These are phyloP conservation scores for Phytophthora pinifolia DNA, from an alignment of 352 stramenopile species.

Conservation along the genomic window DNA sequence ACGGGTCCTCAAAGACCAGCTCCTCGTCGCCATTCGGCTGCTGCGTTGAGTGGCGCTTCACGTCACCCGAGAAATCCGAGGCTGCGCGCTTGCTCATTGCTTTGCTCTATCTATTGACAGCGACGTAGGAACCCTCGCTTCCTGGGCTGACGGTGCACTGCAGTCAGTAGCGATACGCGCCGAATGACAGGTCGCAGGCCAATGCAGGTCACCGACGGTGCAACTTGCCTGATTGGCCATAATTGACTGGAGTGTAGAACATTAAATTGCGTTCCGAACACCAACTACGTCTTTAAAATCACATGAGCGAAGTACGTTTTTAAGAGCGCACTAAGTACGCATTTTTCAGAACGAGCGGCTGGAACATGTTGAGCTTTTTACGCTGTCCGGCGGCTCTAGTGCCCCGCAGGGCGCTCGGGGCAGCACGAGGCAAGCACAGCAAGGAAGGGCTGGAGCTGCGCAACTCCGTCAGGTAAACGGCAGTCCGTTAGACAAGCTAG, in stretches of 20 bases:
- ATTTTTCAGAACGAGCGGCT: constrained; percentile 12
- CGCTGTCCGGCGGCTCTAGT: constrained; percentile 12
- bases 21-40: constrained; percentile 43
- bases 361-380: constrained; percentile 24
- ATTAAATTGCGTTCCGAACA: constrained; percentile 5
- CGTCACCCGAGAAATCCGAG: constrained; percentile 34
- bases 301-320: too few species aligned
- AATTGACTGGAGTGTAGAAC: constrained; percentile 27
- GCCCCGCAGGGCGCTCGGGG: constrained; percentile 11
- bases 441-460: constrained; percentile 35
- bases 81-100: constrained; percentile 74
- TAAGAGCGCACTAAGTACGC: background rate
- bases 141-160: constrained; percentile 4
- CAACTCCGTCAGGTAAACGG: constrained; percentile 42
- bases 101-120: background rate
- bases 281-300: too few species aligned
- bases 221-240: constrained; percentile 32
- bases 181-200: constrained; percentile 27
- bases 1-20: constrained; percentile 88
- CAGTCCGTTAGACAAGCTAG: background rate
- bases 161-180: constrained; percentile 24
- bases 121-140: background rate
- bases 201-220: constrained; percentile 21
- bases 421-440: constrained; percentile 22
- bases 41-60: constrained; percentile 55